Conservation (phyloP, 78 protist species). For the Dictyostelium citrinum region DNA sequence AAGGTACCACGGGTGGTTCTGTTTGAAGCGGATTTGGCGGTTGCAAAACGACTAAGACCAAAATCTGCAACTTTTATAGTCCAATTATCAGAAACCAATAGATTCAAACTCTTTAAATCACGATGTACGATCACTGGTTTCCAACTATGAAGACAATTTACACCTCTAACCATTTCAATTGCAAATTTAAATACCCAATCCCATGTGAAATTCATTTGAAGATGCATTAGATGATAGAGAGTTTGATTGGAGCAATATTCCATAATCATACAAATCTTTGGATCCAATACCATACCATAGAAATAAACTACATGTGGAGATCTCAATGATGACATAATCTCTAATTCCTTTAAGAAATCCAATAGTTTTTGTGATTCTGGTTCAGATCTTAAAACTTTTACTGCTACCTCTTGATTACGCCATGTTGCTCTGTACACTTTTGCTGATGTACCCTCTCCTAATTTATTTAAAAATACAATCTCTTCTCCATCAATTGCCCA, state of each 20-base stretch:
- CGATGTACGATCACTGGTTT: conserved; percentile 84
- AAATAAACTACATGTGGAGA: conserved; percentile 81
- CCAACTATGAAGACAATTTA: conserved; percentile 79
- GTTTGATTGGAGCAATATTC: conserved; percentile 76
- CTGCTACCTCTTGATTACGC: conserved; percentile 83
- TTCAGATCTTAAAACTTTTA: conserved; percentile 57
- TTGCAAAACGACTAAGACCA: conserved; percentile 53
- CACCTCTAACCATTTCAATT: conserved; percentile 67
- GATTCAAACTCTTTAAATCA: conserved; percentile 74
- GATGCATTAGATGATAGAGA: conserved; percentile 70
- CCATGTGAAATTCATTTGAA: conserved; percentile 70
- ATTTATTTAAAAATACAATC: conserved; percentile 34
- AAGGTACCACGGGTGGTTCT: conserved; percentile 70
- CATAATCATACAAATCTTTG: conserved; percentile 76
- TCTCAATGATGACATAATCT: conserved; percentile 70
- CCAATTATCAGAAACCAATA: conserved; percentile 58
- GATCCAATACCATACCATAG: conserved; percentile 82
- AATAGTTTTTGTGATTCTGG: conserved; percentile 57
- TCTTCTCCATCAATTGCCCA: conserved; percentile 79
- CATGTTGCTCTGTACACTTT: conserved; percentile 80
- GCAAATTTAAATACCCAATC: conserved; percentile 72
- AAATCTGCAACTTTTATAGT: conserved; percentile 60
- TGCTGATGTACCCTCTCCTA: conserved; percentile 77
- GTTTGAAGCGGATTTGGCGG: conserved; percentile 21
- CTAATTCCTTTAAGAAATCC: conserved; percentile 78